These are phyloP conservation scores for Talaromyces sp. DNA, from an alignment of 2,329 filamentous ascomycete genomes.

Conservation along the genomic window DNA sequence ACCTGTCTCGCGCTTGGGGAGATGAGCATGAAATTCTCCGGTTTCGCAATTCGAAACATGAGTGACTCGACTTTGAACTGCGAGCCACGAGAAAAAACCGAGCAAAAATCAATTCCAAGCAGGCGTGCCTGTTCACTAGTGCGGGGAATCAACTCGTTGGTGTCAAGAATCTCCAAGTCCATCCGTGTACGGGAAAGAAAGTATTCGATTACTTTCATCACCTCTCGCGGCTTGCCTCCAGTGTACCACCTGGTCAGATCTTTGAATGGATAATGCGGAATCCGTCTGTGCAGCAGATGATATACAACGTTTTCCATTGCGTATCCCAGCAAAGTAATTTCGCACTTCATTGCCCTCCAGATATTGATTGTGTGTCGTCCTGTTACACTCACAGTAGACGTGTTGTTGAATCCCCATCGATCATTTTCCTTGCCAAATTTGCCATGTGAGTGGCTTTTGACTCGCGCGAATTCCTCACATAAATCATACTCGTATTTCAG, in stretches of 20 bases:
- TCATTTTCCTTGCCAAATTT: conserved; percentile 82
- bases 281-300: conserved; percentile 78
- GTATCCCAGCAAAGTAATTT: conserved; percentile 86
- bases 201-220: conserved; percentile 72
- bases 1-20: conserved; percentile 91
- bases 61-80: conserved; percentile 98
- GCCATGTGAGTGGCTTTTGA: conserved; percentile 77
- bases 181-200: conserved; percentile 71
- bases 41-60: conserved; percentile 98
- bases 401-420: conserved; percentile 89
- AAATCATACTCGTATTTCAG: conserved; percentile 85
- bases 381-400: conserved; percentile 86
- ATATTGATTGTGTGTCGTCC: conserved; percentile 96
- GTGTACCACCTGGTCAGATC: conserved; percentile 79
- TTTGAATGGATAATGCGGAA: conserved; percentile 79
- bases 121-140: conserved; percentile 93
- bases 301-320: conserved; percentile 95
- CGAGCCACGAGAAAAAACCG: conserved; percentile 87
- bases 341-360: conserved; percentile 92
- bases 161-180: conserved; percentile 84
- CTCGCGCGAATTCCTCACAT: conserved; percentile 84
- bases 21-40: conserved; percentile 85
- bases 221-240: conserved; percentile 61
- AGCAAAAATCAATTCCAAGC: conserved; percentile 93
- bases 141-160: conserved; percentile 79